Conservation (phyloP, 108 stramenopile genomes). For the Cyclotella baltica region DNA sequence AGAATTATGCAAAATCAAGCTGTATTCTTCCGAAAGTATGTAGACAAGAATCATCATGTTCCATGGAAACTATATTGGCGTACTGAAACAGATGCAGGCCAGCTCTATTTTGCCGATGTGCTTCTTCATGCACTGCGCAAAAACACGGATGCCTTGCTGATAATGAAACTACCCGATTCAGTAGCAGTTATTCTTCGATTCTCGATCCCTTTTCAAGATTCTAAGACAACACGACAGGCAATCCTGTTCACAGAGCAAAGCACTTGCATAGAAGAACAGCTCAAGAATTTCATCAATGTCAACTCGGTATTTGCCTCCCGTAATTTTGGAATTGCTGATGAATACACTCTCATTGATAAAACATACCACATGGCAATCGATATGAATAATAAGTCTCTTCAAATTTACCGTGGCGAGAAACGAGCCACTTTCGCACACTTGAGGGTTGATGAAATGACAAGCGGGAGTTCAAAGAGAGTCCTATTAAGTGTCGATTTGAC, state of each 20-base stretch:
- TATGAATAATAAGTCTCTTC: constrained; percentile 1
- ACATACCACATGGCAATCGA: neutral
- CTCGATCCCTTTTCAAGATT: neutral
- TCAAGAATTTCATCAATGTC: neutral
- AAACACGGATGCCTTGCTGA: constrained; percentile 1
- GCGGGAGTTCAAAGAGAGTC: neutral
- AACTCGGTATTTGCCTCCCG: neutral
- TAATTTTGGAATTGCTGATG: neutral
- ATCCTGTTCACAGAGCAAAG: neutral
- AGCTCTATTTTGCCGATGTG: neutral
- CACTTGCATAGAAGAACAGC: neutral
- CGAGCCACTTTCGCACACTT: constrained; percentile 3
- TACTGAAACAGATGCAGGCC: neutral
- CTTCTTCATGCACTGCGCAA: neutral
- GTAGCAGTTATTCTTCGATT: constrained; percentile 2
- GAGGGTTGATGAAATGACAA: neutral
- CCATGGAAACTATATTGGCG: constrained; percentile 14
- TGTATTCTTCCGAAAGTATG: constrained; percentile 4
- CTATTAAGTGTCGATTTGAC: constrained; percentile 6
- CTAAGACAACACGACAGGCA: neutral
- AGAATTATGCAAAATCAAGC: neutral
- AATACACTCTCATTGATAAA: neutral
- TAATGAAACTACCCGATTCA: constrained; percentile 8
- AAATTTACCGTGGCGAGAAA: constrained; percentile 8
- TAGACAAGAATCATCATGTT: neutral